Evolutionary conservation across 2,329 filamentous ascomycete species (phyloP).

Genomic region (Botrytis porri): DNA sequence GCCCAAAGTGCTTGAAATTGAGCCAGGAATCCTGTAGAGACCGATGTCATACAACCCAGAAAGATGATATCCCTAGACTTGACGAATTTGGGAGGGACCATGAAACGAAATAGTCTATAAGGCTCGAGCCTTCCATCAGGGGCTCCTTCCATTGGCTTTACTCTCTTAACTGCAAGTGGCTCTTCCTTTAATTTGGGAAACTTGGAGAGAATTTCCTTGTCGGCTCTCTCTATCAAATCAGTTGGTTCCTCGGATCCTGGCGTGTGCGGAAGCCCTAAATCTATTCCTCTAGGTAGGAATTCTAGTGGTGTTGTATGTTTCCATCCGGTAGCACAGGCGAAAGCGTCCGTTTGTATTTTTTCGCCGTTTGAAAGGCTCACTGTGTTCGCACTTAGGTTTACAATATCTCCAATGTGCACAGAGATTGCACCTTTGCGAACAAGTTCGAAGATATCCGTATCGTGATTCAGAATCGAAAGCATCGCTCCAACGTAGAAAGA

Average conservation of each 20-base stretch:
- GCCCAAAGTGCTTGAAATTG: constrained; percentile 60
- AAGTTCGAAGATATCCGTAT: constrained; percentile 55
- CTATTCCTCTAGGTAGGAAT: constrained; percentile 49
- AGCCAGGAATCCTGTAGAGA: constrained; percentile 43
- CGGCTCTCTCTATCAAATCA: constrained; percentile 44
- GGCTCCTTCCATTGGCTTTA: constrained; percentile 42
- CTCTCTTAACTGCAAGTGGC: constrained; percentile 48
- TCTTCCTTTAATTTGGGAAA: constrained; percentile 54
- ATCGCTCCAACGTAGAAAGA: constrained; percentile 53
- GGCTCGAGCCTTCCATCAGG: constrained; percentile 27
- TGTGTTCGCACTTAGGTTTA: constrained; percentile 43
- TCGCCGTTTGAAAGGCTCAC: constrained; percentile 53
- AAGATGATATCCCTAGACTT: constrained; percentile 46
- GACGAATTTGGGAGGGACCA: constrained; percentile 45
- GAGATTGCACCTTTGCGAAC: constrained; percentile 51
- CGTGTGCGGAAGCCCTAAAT: constrained; percentile 50
- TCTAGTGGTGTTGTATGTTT: constrained; percentile 50
- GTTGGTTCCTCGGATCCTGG: constrained; percentile 35
- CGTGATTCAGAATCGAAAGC: constrained; percentile 60
- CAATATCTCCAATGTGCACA: constrained; percentile 53
- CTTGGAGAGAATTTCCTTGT: constrained; percentile 50
- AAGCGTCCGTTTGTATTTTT: constrained; percentile 47
- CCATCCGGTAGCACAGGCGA: constrained; percentile 60
- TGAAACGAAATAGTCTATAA: constrained; percentile 48
- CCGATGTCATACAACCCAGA: constrained; percentile 45